phyloP scores from a whole-genome alignment of 2,329 filamentous ascomycete genomes.

The Blastomyces gilchristii region DNA sequence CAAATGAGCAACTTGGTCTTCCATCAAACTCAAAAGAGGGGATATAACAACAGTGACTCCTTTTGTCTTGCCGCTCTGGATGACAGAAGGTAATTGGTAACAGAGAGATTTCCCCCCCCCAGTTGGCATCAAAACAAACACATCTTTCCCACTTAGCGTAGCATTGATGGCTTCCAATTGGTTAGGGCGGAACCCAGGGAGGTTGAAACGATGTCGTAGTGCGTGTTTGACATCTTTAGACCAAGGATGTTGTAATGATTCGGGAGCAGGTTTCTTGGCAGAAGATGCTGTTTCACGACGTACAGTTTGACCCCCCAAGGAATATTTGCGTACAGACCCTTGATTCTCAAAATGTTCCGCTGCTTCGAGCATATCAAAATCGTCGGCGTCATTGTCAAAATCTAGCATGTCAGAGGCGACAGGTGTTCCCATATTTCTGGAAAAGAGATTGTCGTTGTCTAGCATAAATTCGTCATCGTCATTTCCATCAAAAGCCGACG shows the following conservation, averaged over 20 bases:
- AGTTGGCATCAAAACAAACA: conserved; percentile 95
- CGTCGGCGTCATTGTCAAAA: conserved; percentile 35
- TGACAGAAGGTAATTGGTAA: conserved; percentile 84
- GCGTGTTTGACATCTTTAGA: conserved; percentile 71
- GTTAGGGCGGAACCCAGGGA: conserved; percentile 79
- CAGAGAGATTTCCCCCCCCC: conserved; percentile 94
- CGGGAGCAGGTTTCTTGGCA: conserved; percentile 24
- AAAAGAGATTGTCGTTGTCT: conserved; percentile 23
- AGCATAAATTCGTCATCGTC: conserved; percentile 18
- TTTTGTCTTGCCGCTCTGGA: conserved; percentile 66
- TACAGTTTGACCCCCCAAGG: conserved; percentile 23
- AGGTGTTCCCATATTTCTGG: conserved; percentile 36
- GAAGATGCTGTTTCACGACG: conserved; percentile 37
- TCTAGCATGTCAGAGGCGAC: conserved; percentile 24
- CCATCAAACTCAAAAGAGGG: conserved; percentile 88
- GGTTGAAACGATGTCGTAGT: conserved; percentile 72
- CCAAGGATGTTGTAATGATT: conserved; percentile 60
- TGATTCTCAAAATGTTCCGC: conserved; percentile 30
- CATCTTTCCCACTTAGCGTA: conserved; percentile 75
- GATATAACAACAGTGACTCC: conserved; percentile 94
- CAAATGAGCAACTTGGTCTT: conserved; percentile 86
- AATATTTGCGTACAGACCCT: conserved; percentile 13
- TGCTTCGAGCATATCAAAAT: conserved; percentile 38
- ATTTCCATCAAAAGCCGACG: conserved; percentile 8
- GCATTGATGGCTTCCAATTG: conserved; percentile 95